Conservation (phyloP, 805 yeast species). For the Jamesozyma lodderae region DNA sequence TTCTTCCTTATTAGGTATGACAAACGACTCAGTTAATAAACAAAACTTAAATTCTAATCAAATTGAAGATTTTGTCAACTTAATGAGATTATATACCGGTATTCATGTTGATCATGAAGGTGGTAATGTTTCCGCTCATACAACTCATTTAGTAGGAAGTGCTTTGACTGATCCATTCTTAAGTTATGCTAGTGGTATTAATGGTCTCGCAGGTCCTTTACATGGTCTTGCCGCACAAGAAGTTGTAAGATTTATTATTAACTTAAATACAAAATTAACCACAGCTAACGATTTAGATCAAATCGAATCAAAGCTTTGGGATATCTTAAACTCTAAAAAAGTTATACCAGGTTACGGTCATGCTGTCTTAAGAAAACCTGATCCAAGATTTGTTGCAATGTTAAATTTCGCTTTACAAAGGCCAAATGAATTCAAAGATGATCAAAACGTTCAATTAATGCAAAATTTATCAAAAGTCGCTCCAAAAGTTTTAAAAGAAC, state of each 20-base stretch:
- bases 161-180: constrained; percentile 71
- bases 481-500: constrained; percentile 63
- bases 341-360: constrained; percentile 88
- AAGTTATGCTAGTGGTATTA: constrained; percentile 68
- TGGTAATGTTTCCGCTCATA: constrained; percentile 80
- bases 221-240: constrained; percentile 85
- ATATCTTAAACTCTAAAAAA: constrained; percentile 58
- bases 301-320: constrained; percentile 64
- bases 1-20: constrained; percentile 55
- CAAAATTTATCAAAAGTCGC: constrained; percentile 58
- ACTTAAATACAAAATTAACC: constrained; percentile 47
- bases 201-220: constrained; percentile 79
- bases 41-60: constrained; percentile 29
- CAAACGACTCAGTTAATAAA: constrained; percentile 30
- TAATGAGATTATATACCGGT: constrained; percentile 70
- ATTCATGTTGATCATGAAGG: constrained; percentile 87
- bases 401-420: constrained; percentile 52
- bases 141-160: constrained; percentile 77
- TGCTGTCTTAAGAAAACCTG: constrained; percentile 76
- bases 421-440: constrained; percentile 47
- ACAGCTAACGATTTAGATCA: constrained; percentile 29
- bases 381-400: constrained; percentile 72
- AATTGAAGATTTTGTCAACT: constrained; percentile 53
- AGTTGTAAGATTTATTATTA: constrained; percentile 57
- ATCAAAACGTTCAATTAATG: constrained; percentile 59